Percentiles rank a stretch among this genome's conserved stretches.
Evolutionary conservation across 148 eudicot species (phyloP).

Genomic region (Rheum nobile): DNA sequence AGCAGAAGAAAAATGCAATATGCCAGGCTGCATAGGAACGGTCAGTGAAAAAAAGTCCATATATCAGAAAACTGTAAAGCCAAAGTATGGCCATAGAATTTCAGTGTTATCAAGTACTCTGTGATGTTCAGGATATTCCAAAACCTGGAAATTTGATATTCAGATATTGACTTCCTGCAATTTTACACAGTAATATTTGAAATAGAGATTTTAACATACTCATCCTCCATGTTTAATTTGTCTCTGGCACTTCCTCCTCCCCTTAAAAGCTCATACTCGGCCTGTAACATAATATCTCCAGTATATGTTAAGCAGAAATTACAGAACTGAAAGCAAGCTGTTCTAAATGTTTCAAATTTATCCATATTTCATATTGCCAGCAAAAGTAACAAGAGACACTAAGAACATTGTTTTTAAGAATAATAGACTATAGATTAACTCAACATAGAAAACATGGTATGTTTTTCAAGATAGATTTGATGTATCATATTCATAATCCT

Average conservation of each 20-base stretch:
- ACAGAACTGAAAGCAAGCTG: background rate
- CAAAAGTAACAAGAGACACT: background rate
- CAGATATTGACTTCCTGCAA: background rate
- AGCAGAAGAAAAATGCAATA: background rate
- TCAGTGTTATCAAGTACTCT: background rate
- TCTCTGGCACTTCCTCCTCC: slow-evolving; percentile 52
- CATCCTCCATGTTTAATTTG: slow-evolving; percentile 63
- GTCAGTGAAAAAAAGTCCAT: background rate
- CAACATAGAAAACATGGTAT: background rate
- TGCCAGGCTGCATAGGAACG: background rate
- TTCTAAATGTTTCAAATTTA: background rate
- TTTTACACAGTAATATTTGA: background rate
- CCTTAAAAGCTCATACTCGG: slow-evolving; percentile 61
- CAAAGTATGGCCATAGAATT: background rate
- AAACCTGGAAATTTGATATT: background rate
- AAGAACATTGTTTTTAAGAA: background rate
- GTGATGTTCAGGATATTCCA: background rate
- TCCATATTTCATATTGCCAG: background rate
- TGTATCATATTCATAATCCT: background rate
- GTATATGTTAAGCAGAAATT: background rate
- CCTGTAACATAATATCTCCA: slow-evolving; percentile 29
- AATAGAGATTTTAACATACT: slow-evolving; percentile 41
- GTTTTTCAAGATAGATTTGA: background rate
- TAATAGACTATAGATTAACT: background rate
- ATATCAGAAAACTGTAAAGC: background rate